phyloP scores from a whole-genome alignment of 768 basidiomycete genomes.

The Suillus discolor region DNA sequence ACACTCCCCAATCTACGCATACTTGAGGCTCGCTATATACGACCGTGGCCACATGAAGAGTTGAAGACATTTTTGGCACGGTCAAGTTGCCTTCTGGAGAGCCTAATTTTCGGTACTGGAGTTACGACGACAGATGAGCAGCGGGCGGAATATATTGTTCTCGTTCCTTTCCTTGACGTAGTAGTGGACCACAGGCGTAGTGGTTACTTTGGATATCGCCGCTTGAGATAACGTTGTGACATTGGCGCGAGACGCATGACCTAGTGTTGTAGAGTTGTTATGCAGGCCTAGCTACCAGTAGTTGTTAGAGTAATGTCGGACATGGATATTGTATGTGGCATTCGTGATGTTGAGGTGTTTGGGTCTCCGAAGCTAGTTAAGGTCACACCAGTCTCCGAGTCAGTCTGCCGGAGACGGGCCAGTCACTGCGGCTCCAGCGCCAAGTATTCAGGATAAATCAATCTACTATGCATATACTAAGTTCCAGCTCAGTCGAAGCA shows the following conservation, averaged over 20 bases:
- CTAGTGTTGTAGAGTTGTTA: not conserved
- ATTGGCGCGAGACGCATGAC: not conserved
- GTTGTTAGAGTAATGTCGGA: not conserved
- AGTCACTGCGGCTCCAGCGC: not conserved
- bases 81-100: not conserved
- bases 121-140: not conserved
- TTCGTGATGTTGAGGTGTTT: not conserved
- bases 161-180: not conserved
- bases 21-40: not conserved
- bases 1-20: not conserved
- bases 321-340: not conserved
- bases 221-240: not conserved
- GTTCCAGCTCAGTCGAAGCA: not conserved
- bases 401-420: not conserved
- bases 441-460: not conserved
- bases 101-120: not conserved
- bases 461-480: not conserved
- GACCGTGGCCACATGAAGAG: not conserved
- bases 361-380: not conserved
- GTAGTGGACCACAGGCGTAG: not conserved
- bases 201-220: not conserved
- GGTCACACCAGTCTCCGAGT: not conserved
- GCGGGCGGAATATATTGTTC: not conserved
- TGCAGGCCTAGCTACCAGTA: not conserved
- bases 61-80: slow-evolving; percentile 1